These are phyloP conservation scores for Ogataea allantospora DNA, from an alignment of 805 yeast species.

Conservation along the genomic window DNA sequence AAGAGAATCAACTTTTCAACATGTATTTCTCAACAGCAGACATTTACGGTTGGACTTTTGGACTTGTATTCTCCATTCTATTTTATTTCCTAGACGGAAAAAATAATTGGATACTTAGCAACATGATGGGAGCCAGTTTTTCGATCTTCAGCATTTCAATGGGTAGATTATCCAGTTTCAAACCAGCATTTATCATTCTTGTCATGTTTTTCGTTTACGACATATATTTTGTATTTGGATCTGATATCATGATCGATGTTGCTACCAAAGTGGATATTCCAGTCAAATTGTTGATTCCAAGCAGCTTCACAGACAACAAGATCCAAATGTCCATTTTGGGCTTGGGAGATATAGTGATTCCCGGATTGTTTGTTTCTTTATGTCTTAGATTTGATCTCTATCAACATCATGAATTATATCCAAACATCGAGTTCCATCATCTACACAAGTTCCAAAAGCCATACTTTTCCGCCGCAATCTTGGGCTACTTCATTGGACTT, in stretches of 20 bases:
- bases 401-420: constrained; percentile 35
- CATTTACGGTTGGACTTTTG: constrained; percentile 23
- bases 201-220: constrained; percentile 58
- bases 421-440: constrained; percentile 40
- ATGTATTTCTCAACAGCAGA: constrained; percentile 35
- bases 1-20: constrained; percentile 35
- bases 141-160: constrained; percentile 43
- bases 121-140: constrained; percentile 41
- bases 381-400: constrained; percentile 55
- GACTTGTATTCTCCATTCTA: constrained; percentile 12
- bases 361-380: constrained; percentile 52
- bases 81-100: constrained; percentile 25
- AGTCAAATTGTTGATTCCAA: constrained; percentile 46
- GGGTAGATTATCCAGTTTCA: constrained; percentile 43
- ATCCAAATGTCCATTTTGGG: constrained; percentile 47
- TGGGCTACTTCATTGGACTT: constrained; percentile 50
- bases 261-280: constrained; percentile 59
- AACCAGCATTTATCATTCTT: constrained; percentile 45
- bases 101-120: constrained; percentile 46
- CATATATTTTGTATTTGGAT: constrained; percentile 63
- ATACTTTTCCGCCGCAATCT: constrained; percentile 46
- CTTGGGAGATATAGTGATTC: constrained; percentile 64
- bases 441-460: constrained; percentile 38
- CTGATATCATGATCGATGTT: constrained; percentile 60
- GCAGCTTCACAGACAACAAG: constrained; percentile 17